Evolutionary conservation across 2,329 filamentous ascomycete species (phyloP).

Genomic region (Penicillium griseofulvum): DNA sequence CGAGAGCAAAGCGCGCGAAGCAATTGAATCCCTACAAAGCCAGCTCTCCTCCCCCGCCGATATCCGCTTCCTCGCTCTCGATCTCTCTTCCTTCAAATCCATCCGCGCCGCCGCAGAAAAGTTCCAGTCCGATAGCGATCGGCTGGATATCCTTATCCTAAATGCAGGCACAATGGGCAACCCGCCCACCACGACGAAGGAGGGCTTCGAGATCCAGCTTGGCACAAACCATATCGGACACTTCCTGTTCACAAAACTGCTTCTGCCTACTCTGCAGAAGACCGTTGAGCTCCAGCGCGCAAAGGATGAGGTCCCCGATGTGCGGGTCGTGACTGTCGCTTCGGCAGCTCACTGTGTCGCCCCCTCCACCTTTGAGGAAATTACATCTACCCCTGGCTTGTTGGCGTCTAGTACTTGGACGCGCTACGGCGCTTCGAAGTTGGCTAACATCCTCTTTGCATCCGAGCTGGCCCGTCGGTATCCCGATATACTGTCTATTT

Average conservation of each 20-base stretch:
- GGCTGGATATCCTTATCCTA: conserved; percentile 47
- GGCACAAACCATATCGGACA: conserved; percentile 50
- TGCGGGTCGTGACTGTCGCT: conserved; percentile 36
- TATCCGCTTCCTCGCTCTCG: conserved; percentile 48
- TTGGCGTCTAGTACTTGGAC: conserved; percentile 40
- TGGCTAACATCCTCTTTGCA: conserved; percentile 51
- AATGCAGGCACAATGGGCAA: conserved; percentile 51
- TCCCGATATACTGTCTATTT: conserved; percentile 45
- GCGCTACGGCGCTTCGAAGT: conserved; percentile 53
- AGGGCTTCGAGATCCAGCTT: conserved; percentile 46
- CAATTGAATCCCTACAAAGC: conserved; percentile 44
- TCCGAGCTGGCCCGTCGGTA: conserved; percentile 47
- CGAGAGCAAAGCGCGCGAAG: conserved; percentile 42
- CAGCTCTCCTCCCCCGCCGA: conserved; percentile 33
- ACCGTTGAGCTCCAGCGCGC: conserved; percentile 29
- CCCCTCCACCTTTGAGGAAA: conserved; percentile 33
- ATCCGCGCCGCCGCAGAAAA: conserved; percentile 45
- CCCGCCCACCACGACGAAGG: conserved; percentile 36
- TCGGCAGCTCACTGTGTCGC: conserved; percentile 38
- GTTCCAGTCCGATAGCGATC: conserved; percentile 42
- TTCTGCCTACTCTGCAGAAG: conserved; percentile 41
- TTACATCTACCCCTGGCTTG: conserved; percentile 39
- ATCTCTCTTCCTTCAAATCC: conserved; percentile 52
- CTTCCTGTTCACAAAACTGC: conserved; percentile 45
- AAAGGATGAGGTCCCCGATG: conserved; percentile 32